A percentile compares a stretch with the other conserved stretches of the same genome.
These are phyloP conservation scores for Lepraria neglecta DNA, from an alignment of 495 filamentous ascomycete species.

Conservation along the genomic window DNA sequence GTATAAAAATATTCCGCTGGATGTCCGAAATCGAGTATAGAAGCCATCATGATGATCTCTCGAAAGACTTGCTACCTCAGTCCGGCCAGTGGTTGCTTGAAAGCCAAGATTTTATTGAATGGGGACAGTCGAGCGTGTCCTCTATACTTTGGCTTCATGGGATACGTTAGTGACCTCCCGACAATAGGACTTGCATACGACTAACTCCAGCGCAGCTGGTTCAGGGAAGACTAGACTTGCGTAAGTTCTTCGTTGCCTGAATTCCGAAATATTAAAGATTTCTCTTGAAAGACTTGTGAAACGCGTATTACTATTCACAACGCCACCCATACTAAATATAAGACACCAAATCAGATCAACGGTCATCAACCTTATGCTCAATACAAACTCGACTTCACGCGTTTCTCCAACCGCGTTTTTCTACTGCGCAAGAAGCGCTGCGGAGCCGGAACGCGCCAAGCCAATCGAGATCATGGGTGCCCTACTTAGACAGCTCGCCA, in stretches of 20 bases:
- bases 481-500: constrained; percentile 36
- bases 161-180: not conserved
- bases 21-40: constrained; percentile 3
- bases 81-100: constrained; percentile 11
- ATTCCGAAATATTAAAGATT: not conserved
- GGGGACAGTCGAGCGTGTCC: constrained; percentile 1
- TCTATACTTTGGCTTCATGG: constrained; percentile 12
- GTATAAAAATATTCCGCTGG: constrained; percentile 1
- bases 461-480: constrained; percentile 35
- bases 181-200: not conserved
- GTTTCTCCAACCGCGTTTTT: constrained; percentile 4
- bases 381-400: no score
- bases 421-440: constrained; percentile 17
- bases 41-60: constrained; percentile 2
- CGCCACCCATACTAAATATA: not conserved
- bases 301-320: no score
- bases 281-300: not conserved
- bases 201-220: not conserved
- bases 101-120: constrained; percentile 1
- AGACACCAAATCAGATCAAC: no score
- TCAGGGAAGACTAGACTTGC: constrained; percentile 9
- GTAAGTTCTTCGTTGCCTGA: not conserved
- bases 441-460: constrained; percentile 29
- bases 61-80: not conserved
- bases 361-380: no score